A percentile compares a stretch with the other conserved stretches of the same genome.
phyloP scores from a whole-genome alignment of 2,329 filamentous ascomycete genomes.

The Catunica adiposa region DNA sequence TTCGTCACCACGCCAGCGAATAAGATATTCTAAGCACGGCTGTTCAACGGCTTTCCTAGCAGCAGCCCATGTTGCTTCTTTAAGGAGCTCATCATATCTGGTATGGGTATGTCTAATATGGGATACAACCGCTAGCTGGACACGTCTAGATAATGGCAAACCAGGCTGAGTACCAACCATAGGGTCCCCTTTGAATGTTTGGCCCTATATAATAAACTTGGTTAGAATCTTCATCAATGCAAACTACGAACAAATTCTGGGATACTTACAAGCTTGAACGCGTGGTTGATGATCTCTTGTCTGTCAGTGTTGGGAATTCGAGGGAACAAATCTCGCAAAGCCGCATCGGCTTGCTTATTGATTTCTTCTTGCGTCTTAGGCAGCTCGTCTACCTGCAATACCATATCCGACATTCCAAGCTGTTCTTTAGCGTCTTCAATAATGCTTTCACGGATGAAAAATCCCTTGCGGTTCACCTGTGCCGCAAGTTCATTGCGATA shows the following conservation, averaged over 20 bases:
- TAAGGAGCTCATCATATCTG: constrained; percentile 44
- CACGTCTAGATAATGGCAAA: constrained; percentile 42
- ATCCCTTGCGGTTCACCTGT: constrained; percentile 43
- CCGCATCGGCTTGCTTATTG: constrained; percentile 43
- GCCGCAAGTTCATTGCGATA: constrained; percentile 26
- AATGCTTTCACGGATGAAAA: constrained; percentile 42
- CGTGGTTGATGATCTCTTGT: constrained; percentile 42
- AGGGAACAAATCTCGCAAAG: constrained; percentile 46
- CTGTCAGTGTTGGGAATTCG: constrained; percentile 49
- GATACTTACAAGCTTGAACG: constrained; percentile 42
- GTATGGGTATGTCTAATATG: constrained; percentile 53
- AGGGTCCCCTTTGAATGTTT: constrained; percentile 33
- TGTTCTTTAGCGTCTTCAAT: constrained; percentile 35
- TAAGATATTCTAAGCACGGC: constrained; percentile 45
- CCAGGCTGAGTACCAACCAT: constrained; percentile 41
- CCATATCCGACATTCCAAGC: constrained; percentile 16
- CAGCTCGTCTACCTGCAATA: constrained; percentile 36
- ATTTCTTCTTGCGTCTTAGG: constrained; percentile 43
- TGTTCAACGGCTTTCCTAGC: constrained; percentile 45
- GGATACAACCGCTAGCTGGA: constrained; percentile 48
- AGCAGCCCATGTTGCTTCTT: constrained; percentile 40
- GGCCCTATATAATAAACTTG: constrained; percentile 25
- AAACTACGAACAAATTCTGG: not conserved
- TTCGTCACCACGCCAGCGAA: constrained; percentile 58
- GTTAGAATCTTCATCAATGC: not conserved